A percentile compares a stretch with the other conserved stretches of the same genome.
Conservation (phyloP, 345 rosid species). For the Cardamine resedifolia region DNA sequence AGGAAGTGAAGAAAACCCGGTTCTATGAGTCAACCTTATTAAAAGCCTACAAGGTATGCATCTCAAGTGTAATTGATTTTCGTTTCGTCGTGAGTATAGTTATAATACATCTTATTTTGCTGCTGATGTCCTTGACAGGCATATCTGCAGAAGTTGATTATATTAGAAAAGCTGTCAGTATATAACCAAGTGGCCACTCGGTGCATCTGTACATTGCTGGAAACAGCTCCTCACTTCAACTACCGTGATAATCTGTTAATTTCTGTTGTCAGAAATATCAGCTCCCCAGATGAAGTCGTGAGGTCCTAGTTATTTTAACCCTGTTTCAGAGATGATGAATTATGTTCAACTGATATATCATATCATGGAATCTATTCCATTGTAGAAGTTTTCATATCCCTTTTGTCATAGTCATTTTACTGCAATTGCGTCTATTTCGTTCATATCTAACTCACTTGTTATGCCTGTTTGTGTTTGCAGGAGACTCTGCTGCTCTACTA, state of each 20-base stretch:
- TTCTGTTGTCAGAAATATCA: constrained; percentile 64
- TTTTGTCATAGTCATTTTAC: not conserved
- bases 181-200: constrained; percentile 70
- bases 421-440: not conserved
- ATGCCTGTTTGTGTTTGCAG: constrained; percentile 45
- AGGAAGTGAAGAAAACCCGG: constrained; percentile 88
- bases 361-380: constrained; percentile 14
- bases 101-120: constrained; percentile 6
- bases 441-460: constrained; percentile 8
- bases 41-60: constrained; percentile 75
- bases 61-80: not conserved
- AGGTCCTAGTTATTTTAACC: constrained; percentile 50
- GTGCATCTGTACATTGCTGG: constrained; percentile 77
- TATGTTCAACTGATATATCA: not conserved
- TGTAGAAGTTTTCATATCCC: constrained; percentile 4
- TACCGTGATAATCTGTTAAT: constrained; percentile 68
- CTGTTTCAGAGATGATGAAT: constrained; percentile 1
- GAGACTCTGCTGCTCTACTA: constrained; percentile 72
- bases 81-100: not conserved
- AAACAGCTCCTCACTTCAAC: constrained; percentile 90
- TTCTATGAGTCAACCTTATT: constrained; percentile 81
- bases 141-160: constrained; percentile 69
- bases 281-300: constrained; percentile 76
- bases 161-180: constrained; percentile 51
- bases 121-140: constrained; percentile 48